phyloP scores from a whole-genome alignment of 805 yeast species.

The Jamesozyma gamospora region DNA sequence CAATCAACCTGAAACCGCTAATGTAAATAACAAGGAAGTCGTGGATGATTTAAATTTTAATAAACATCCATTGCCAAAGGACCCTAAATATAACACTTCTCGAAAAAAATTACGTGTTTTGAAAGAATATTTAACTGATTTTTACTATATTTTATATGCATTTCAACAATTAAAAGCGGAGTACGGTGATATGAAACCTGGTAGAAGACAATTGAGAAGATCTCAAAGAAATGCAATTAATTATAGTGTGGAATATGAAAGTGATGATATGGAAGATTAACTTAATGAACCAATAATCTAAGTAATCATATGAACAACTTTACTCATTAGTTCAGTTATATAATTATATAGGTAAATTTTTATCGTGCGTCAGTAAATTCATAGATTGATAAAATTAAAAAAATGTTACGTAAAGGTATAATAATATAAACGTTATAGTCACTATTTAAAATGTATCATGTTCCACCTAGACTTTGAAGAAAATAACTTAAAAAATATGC shows the following conservation, averaged over 20 bases:
- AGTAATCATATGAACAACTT: no score
- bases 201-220: slow-evolving; percentile 23
- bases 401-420: no score
- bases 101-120: slow-evolving; percentile 12
- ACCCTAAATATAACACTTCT: slow-evolving; percentile 12
- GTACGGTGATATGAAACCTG: slow-evolving; percentile 33
- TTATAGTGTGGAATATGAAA: slow-evolving; percentile 13
- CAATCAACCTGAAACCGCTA: neutral
- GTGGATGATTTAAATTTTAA: slow-evolving; percentile 4
- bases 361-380: no score
- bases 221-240: slow-evolving; percentile 17
- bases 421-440: no score
- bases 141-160: slow-evolving; percentile 40
- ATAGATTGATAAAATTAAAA: no score
- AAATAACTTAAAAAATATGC: neutral
- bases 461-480: no score
- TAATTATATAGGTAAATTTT: no score
- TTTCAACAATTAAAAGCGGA: slow-evolving; percentile 55
- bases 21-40: neutral
- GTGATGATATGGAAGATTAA: slow-evolving; percentile 8
- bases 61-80: slow-evolving; percentile 17
- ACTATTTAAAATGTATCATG: no score
- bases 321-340: no score
- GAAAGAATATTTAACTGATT: slow-evolving; percentile 11
- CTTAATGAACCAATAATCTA: neutral